Conservation (phyloP, 2,329 filamentous ascomycete species). For the Scedosporium apiospermum region DNA sequence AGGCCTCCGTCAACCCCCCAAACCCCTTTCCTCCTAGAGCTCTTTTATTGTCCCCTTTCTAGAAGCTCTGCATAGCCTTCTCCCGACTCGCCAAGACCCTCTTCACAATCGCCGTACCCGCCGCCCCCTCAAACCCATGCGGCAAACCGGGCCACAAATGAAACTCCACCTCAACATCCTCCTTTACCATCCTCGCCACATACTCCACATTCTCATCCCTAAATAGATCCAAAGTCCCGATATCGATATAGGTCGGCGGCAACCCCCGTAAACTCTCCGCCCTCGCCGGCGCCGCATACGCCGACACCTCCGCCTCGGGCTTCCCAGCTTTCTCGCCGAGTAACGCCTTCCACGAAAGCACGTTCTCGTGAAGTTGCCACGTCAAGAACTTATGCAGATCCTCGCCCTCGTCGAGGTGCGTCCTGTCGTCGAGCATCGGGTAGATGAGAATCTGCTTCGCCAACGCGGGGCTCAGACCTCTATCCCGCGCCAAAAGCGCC, state of each 20-base stretch:
- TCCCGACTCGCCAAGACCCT: constrained; percentile 14
- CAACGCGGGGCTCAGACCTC: constrained; percentile 14
- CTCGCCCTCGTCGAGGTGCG: constrained; percentile 6
- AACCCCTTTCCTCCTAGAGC: neutral
- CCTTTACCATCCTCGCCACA: constrained; percentile 19
- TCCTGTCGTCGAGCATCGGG: constrained; percentile 24
- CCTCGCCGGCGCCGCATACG: constrained; percentile 15
- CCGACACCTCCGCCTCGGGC: constrained; percentile 10
- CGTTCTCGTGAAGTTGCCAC: constrained; percentile 13
- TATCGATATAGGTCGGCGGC: constrained; percentile 27
- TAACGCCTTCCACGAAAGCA: constrained; percentile 15
- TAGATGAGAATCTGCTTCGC: constrained; percentile 21
- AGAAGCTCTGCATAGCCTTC: neutral
- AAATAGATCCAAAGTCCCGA: constrained; percentile 29
- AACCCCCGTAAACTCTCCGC: constrained; percentile 17
- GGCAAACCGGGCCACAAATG: constrained; percentile 30
- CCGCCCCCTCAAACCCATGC: constrained; percentile 23
- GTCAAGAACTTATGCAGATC: constrained; percentile 1
- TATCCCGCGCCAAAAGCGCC: constrained; percentile 29
- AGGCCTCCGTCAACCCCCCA: too few species aligned
- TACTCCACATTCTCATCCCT: constrained; percentile 22
- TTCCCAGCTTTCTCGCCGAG: constrained; percentile 10
- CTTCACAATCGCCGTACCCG: constrained; percentile 10
- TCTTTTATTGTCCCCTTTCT: neutral
- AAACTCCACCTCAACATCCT: constrained; percentile 25